These are phyloP conservation scores for Diaporthe citri DNA, from an alignment of 2,329 filamentous ascomycete species.

Conservation along the genomic window DNA sequence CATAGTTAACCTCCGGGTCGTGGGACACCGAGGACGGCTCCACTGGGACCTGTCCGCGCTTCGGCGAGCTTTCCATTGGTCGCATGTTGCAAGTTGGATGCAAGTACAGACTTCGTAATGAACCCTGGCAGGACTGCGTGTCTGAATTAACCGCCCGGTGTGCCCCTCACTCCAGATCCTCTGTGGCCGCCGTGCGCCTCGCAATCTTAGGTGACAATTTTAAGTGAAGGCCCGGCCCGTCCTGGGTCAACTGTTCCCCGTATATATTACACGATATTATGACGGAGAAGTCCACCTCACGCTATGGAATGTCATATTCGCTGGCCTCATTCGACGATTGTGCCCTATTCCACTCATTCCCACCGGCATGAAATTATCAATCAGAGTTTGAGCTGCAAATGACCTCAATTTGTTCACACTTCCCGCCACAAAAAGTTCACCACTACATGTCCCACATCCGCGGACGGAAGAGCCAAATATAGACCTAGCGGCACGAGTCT, in stretches of 20 bases:
- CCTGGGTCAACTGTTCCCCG: background rate
- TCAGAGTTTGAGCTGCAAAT: background rate
- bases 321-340: background rate
- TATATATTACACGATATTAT: conserved; percentile 14
- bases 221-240: conserved; percentile 33
- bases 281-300: background rate
- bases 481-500: background rate
- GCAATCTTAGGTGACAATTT: conserved; percentile 9
- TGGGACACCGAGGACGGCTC: conserved; percentile 18
- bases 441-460: background rate
- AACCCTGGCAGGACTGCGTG: conserved; percentile 18
- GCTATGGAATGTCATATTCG: background rate
- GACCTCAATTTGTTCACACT: background rate
- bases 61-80: conserved; percentile 29
- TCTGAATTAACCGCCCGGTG: conserved; percentile 33
- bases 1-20: background rate
- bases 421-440: too few relatives aligned
- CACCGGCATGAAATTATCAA: background rate
- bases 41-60: conserved; percentile 28
- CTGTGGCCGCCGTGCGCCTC: background rate
- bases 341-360: too few relatives aligned
- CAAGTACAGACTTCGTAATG: conserved; percentile 28
- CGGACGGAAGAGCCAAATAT: fast-evolving
- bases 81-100: conserved; percentile 24
- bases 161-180: conserved; percentile 27